Evolutionary conservation across 345 rosid genomes (phyloP), one percentile per base, ranked within the genome.

Genomic region (Moricandia arvensis): DNA sequence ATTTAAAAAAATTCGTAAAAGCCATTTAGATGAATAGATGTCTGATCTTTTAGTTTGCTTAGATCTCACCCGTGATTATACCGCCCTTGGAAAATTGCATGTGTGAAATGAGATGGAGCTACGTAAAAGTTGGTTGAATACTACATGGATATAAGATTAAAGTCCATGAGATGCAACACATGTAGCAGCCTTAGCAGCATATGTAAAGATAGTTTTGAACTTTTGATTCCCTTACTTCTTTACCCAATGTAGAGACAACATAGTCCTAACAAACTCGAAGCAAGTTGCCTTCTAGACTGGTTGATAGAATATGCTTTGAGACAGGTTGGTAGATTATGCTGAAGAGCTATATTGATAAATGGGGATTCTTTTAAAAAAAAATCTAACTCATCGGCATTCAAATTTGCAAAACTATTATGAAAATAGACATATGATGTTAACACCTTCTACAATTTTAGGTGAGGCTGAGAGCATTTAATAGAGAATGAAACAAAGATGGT

Each of bases 21-120:
- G 31, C 31, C 31, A 29, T 21, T 29, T 74, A 58, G 86, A 82
- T 64, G 86, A n/a, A n/a, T n/a, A n/a, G n/a, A n/a, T n/a, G n/a
- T n/a, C n/a, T n/a, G n/a, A n/a, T n/a, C n/a, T n/a, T n/a, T n/a
- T n/a, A n/a, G 51, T 45, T 45, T 41, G 63, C 78, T 41, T 38
- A n/a, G n/a, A n/a, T n/a, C n/a, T n/a, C n/a, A n/a, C n/a, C n/a
- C n/a, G n/a, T n/a, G n/a, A n/a, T n/a, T n/a, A n/a, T n/a, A n/a
- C n/a, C n/a, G n/a, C 53, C 26, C 4, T 43, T 29, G 74, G 53
- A 21, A 12, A 34, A 5, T 49, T 4, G 18, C 12, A 17, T 33
- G 4, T 4, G 11, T 0, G 26, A 11, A 47, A 66, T 33, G 72
- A 27, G 62, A 68, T 33, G 51, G 53, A 31, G 60, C 72, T 33